Evolutionary conservation across 2,329 filamentous ascomycete genomes (phyloP), one percentile per base, ranked within the genome.

Genomic region (Zymoseptoria tritici): DNA sequence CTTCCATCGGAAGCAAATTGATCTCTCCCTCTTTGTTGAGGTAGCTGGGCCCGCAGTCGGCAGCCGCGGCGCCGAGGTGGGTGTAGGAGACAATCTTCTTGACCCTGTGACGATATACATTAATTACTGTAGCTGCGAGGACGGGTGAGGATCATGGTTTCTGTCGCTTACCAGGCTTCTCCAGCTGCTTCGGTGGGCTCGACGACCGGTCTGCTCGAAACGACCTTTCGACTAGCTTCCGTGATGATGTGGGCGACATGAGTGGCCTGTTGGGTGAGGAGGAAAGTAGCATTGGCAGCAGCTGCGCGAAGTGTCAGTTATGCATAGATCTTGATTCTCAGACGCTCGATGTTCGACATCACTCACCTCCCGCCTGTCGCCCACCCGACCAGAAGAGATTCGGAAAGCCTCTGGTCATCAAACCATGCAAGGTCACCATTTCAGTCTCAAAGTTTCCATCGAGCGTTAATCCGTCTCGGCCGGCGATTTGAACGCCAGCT

Each of bases 21-120:
- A 68, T 58, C 42, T 72, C 68, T 2, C 76, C 78, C 68, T 83
- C 79, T 21, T 67, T 71, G 54, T 81, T 84, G 49, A 79, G 70
- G 64, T 84, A 85, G 11, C 79, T 75, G 0, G 82, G 82, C n/a
- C 81, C 83, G 70, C 83, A 85, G 13, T 79, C 74, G 4, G 70
- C 67, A 20, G 80, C 58, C 7, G 73, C 72, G 0, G 75, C 31
- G 51, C 19, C 8, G 2, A 11, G 8, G 31, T 11, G 31, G 31
- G 31, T 16, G 31, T 9, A 11, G 9, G 31, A 36, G 1, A 36
- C 9, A 36, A 36, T 36, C 31, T 36, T 36, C 31, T 36, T 9
- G 31, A 36, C 31, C 31, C 31, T 36, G n/a, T n/a, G n/a, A n/a
- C n/a, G n/a, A n/a, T n/a, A n/a, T n/a, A n/a, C n/a, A n/a, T n/a